phyloP scores from a whole-genome alignment of 345 rosid genomes.

The Eutrema heterophyllum region DNA sequence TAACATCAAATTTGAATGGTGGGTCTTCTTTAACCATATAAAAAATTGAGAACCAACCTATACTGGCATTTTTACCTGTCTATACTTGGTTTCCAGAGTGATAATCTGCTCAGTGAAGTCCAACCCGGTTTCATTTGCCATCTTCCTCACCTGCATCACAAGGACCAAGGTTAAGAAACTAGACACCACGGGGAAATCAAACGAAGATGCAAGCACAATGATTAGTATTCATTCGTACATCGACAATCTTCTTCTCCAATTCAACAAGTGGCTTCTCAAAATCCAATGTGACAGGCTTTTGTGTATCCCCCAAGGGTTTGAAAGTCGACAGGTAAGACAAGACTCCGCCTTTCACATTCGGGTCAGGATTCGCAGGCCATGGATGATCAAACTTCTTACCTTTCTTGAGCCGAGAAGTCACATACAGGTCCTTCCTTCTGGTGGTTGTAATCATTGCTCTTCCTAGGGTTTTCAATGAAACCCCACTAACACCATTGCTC shows the following conservation, averaged over 20 bases:
- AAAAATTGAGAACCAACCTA: conserved; percentile 4
- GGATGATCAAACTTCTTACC: conserved; percentile 88
- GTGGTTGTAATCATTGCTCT: conserved; percentile 34
- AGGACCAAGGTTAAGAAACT: conserved; percentile 15
- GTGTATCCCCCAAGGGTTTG: conserved; percentile 69
- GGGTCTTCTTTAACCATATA: not conserved
- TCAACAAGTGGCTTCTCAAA: conserved; percentile 88
- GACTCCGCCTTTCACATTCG: conserved; percentile 84
- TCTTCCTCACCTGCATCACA: conserved; percentile 77
- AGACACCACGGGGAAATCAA: not conserved
- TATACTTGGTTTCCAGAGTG: conserved; percentile 71
- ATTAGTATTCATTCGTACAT: conserved; percentile 38
- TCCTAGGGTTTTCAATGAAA: conserved; percentile 55
- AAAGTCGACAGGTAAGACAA: conserved; percentile 73
- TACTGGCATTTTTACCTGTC: conserved; percentile 45
- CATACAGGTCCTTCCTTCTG: conserved; percentile 30
- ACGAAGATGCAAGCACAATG: not conserved
- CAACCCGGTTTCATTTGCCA: conserved; percentile 89
- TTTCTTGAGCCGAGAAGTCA: conserved; percentile 63
- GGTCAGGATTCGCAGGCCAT: conserved; percentile 93
- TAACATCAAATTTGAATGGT: not conserved
- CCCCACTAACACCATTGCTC: conserved; percentile 42
- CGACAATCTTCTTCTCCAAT: conserved; percentile 78
- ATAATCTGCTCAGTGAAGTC: conserved; percentile 86
- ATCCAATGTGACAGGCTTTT: conserved; percentile 74